phyloP scores from a whole-genome alignment of 2,329 filamentous ascomycete species.

The Neofusicoccum sp. region DNA sequence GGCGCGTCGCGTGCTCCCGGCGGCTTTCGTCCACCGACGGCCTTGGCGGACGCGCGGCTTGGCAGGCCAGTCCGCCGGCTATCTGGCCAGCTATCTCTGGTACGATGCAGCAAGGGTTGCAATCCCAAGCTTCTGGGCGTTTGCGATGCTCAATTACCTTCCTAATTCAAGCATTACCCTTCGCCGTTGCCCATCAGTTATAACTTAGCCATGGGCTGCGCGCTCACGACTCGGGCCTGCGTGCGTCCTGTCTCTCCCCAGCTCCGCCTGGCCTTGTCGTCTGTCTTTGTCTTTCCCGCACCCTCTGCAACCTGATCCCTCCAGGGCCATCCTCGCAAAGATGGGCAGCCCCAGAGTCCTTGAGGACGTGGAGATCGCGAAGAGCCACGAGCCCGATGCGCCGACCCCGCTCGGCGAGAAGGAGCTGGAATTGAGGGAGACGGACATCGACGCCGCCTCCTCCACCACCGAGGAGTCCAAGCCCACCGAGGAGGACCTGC shows the following conservation, averaged over 20 bases:
- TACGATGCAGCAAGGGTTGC: slow-evolving; percentile 1
- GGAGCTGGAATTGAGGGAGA: slow-evolving; percentile 34
- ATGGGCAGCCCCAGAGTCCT: slow-evolving; percentile 1
- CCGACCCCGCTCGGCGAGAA: slow-evolving; percentile 36
- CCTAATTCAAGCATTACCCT: slow-evolving; percentile 2
- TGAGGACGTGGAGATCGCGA: slow-evolving; percentile 33
- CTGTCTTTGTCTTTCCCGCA: neutral
- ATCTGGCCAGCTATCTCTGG: slow-evolving; percentile 1
- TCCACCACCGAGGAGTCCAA: slow-evolving; percentile 34
- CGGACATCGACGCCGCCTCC: slow-evolving; percentile 26
- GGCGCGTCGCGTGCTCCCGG: neutral
- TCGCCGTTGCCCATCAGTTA: neutral
- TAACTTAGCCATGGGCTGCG: neutral
- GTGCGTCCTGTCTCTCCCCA: slow-evolving; percentile 1
- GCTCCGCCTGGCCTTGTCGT: neutral
- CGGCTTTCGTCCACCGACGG: neutral
- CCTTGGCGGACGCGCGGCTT: slow-evolving; percentile 3
- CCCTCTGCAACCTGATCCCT: neutral
- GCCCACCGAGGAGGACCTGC: slow-evolving; percentile 65
- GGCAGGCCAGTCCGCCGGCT: neutral
- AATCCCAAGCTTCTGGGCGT: slow-evolving; percentile 6
- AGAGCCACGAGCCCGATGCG: slow-evolving; percentile 38
- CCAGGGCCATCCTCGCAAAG: neutral
- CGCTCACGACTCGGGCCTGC: neutral
- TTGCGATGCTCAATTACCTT: slow-evolving; percentile 2